Conservation (phyloP, 2,329 filamentous ascomycete species). For the Cladobotryum protrusum region DNA sequence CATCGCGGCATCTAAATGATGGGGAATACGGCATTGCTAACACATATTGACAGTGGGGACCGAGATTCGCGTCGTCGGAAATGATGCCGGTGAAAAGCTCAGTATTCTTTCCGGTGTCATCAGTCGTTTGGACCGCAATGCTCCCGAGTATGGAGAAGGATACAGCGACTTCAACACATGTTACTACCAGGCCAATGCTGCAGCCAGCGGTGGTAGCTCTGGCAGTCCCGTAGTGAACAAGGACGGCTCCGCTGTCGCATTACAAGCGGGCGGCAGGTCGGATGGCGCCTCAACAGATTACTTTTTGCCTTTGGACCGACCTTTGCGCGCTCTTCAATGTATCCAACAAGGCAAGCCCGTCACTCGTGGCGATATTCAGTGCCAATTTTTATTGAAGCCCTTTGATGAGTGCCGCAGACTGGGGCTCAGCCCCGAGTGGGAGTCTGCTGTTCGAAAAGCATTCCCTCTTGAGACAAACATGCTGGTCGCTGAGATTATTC, state of each 20-base stretch:
- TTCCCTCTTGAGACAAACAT: constrained; percentile 95
- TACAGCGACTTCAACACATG: constrained; percentile 96
- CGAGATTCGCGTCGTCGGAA: constrained; percentile 95
- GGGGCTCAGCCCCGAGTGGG: constrained; percentile 78
- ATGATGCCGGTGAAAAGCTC: constrained; percentile 96
- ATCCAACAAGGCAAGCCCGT: constrained; percentile 71
- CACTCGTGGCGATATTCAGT: constrained; percentile 93
- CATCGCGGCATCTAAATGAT: constrained; percentile 15
- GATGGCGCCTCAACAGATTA: constrained; percentile 97
- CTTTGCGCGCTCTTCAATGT: constrained; percentile 77
- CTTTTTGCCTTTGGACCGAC: constrained; percentile 88
- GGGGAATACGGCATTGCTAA: constrained; percentile 14
- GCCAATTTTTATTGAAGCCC: constrained; percentile 92
- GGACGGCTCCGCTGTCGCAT: constrained; percentile 81
- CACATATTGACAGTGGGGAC: constrained; percentile 58
- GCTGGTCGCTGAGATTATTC: constrained; percentile 91
- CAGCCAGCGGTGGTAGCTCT: constrained; percentile 95
- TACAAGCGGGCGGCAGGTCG: constrained; percentile 88
- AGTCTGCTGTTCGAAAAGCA: constrained; percentile 71
- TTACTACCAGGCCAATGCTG: constrained; percentile 97
- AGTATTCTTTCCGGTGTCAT: constrained; percentile 98
- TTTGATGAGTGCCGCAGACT: constrained; percentile 94
- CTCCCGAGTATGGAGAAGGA: constrained; percentile 93
- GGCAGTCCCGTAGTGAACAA: constrained; percentile 96
- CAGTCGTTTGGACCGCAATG: constrained; percentile 90